These are phyloP conservation scores for Ophiocordyceps camponoti-saundersi DNA, from an alignment of 2,329 filamentous ascomycete genomes.

Conservation along the genomic window DNA sequence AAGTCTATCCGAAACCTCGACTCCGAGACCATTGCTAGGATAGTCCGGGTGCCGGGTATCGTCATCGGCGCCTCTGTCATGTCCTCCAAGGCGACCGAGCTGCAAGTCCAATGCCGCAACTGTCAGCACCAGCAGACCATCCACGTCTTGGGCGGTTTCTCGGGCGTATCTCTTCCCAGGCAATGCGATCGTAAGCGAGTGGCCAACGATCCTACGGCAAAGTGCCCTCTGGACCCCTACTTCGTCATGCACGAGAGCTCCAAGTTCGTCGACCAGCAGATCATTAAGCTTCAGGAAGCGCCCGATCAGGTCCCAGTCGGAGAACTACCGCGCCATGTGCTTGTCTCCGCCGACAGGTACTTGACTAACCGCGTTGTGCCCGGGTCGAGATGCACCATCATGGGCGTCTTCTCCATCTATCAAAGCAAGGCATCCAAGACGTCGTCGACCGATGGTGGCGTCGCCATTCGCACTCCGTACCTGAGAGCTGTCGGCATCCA, in stretches of 20 bases:
- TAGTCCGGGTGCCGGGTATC: slow-evolving; percentile 94
- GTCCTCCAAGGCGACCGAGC: slow-evolving; percentile 80
- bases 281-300: slow-evolving; percentile 93
- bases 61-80: slow-evolving; percentile 95
- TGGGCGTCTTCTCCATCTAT: slow-evolving; percentile 97
- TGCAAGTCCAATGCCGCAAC: slow-evolving; percentile 77
- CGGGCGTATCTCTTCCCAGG: slow-evolving; percentile 70
- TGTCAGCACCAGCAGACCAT: slow-evolving; percentile 60
- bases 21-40: slow-evolving; percentile 77
- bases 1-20: slow-evolving; percentile 90
- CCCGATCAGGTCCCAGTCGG: slow-evolving; percentile 95
- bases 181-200: slow-evolving; percentile 49
- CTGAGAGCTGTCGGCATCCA: slow-evolving; percentile 84
- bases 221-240: slow-evolving; percentile 87
- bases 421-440: slow-evolving; percentile 79
- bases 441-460: slow-evolving; percentile 55
- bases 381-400: slow-evolving; percentile 84
- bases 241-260: slow-evolving; percentile 91
- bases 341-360: slow-evolving; percentile 92
- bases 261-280: slow-evolving; percentile 91
- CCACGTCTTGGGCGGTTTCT: slow-evolving; percentile 68
- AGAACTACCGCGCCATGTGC: slow-evolving; percentile 83
- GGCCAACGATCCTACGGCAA: slow-evolving; percentile 49
- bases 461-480: slow-evolving; percentile 92
- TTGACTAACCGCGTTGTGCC: slow-evolving; percentile 91